These are phyloP conservation scores for Leccinum barrowsii DNA, from an alignment of 768 basidiomycete species.

Conservation along the genomic window DNA sequence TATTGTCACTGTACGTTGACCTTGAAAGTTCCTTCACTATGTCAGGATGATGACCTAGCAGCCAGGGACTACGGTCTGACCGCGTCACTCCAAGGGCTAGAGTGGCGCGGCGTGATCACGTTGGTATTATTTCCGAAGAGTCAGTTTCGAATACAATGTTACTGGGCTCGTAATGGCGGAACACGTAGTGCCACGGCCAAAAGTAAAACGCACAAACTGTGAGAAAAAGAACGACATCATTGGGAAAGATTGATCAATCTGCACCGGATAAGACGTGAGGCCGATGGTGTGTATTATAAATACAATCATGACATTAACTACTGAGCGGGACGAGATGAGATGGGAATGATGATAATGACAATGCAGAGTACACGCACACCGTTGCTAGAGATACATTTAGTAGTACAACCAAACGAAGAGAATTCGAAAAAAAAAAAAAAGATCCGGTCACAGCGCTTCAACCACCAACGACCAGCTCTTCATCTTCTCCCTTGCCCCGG, in stretches of 20 bases:
- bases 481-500: constrained; percentile 2
- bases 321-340: not conserved
- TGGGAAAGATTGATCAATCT: not conserved
- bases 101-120: not conserved
- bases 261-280: not conserved
- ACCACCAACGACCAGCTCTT: constrained; percentile 18
- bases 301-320: not conserved
- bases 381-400: not conserved
- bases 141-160: not conserved
- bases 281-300: not conserved
- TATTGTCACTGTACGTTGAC: not conserved
- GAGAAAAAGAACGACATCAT: not conserved
- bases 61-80: not conserved
- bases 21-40: not conserved
- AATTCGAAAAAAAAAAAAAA: not conserved
- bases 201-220: not conserved
- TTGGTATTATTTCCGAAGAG: not conserved
- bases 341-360: not conserved
- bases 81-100: not conserved
- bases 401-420: constrained; percentile 2
- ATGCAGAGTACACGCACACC: not conserved
- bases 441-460: constrained; percentile 22
- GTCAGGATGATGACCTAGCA: not conserved
- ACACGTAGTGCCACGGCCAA: not conserved
- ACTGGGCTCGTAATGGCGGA: not conserved